These are phyloP conservation scores for Nicotiana otophora DNA, from an alignment of 257 asterid genomes.

Conservation along the genomic window DNA sequence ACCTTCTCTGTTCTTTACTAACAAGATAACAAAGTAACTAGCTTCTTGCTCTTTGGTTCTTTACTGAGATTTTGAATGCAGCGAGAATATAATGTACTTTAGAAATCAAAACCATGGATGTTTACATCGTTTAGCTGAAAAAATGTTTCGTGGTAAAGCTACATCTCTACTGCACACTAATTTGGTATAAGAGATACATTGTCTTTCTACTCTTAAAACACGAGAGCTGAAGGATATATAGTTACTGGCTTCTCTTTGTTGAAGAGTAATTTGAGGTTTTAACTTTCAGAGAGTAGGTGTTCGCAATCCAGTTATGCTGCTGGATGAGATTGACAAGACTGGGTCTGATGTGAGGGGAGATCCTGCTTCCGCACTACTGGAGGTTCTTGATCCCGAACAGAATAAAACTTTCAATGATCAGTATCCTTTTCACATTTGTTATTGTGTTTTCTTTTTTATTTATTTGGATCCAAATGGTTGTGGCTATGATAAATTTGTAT, in stretches of 20 bases:
- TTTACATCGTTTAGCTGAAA: background rate
- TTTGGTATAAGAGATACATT: background rate
- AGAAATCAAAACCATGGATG: background rate
- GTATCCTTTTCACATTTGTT: slow-evolving; percentile 59
- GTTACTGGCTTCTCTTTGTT: background rate
- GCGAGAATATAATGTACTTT: background rate
- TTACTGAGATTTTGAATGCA: slow-evolving; percentile 1
- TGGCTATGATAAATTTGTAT: background rate
- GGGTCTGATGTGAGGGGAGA: slow-evolving; percentile 99
- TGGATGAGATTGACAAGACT: slow-evolving; percentile 97
- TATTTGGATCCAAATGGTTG: slow-evolving; percentile 2
- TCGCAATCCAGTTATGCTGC: slow-evolving; percentile 94
- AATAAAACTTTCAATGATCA: slow-evolving; percentile 92
- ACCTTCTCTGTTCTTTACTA: background rate
- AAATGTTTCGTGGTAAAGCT: background rate
- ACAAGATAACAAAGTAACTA: background rate
- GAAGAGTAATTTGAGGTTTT: background rate
- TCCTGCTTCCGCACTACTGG: slow-evolving; percentile 97
- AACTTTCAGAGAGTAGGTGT: slow-evolving; percentile 77
- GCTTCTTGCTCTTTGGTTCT: background rate
- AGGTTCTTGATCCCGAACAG: slow-evolving; percentile 99
- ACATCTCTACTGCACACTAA: background rate
- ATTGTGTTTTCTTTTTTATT: slow-evolving; percentile 2
- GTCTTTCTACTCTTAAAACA: background rate
- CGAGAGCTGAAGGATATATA: background rate